These are phyloP conservation scores for Botrytis byssoidea DNA, from an alignment of 2,329 filamentous ascomycete species.

Conservation along the genomic window DNA sequence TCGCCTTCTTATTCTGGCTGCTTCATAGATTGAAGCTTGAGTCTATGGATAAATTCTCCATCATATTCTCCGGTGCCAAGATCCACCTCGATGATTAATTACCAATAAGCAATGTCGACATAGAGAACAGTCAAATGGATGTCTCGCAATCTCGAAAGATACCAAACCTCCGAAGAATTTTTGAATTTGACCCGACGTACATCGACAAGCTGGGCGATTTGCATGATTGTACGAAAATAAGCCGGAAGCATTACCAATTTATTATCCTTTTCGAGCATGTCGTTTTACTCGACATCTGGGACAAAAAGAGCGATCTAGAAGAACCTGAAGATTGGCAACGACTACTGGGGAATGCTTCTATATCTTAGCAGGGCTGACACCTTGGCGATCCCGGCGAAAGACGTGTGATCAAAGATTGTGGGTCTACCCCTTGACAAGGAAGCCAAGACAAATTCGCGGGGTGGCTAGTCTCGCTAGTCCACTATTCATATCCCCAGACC, in stretches of 20 bases:
- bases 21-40: not conserved
- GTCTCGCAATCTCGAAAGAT: conserved; percentile 5
- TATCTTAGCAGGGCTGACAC: conserved; percentile 9
- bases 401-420: conserved; percentile 4
- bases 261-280: not conserved
- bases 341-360: not conserved
- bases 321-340: not conserved
- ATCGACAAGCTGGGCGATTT: not conserved
- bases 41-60: not conserved
- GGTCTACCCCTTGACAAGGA: not conserved
- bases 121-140: not conserved
- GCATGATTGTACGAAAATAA: conserved; percentile 20
- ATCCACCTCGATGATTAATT: not conserved
- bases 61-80: not conserved
- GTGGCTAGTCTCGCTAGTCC: conserved; percentile 8
- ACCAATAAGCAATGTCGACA: conserved; percentile 11
- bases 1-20: not conserved
- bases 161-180: conserved; percentile 6
- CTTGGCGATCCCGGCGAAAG: conserved; percentile 8
- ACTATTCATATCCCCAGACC: not conserved
- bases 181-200: not conserved
- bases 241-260: conserved; percentile 16
- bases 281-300: not conserved
- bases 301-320: conserved; percentile 12
- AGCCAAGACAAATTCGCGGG: conserved; percentile 2